phyloP scores from a whole-genome alignment of 352 stramenopile genomes.

The Phytophthora melonis region DNA sequence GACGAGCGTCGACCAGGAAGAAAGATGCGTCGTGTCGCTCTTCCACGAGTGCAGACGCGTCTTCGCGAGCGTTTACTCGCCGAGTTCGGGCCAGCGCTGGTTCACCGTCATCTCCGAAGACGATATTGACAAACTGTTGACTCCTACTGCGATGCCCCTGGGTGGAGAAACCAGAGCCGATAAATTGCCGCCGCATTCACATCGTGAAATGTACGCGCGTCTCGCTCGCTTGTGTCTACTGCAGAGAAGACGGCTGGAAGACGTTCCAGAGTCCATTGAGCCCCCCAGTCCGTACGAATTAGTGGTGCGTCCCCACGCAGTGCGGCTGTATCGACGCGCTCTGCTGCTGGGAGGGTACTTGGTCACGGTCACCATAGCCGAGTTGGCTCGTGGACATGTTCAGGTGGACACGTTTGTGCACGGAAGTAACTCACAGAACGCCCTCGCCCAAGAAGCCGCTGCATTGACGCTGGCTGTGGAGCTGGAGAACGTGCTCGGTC shows the following conservation, averaged over 20 bases:
- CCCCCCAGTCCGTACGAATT: slow-evolving; percentile 41
- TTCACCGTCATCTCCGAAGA: slow-evolving; percentile 60
- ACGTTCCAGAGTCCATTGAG: slow-evolving; percentile 15
- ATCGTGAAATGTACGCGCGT: slow-evolving; percentile 69
- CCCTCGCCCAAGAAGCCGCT: slow-evolving; percentile 9
- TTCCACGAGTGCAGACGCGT: slow-evolving; percentile 78
- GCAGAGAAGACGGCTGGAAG: slow-evolving; percentile 26
- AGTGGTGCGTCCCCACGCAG: slow-evolving; percentile 52
- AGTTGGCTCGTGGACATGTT: slow-evolving; percentile 65
- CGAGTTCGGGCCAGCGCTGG: slow-evolving; percentile 58
- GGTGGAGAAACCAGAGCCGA: slow-evolving; percentile 28
- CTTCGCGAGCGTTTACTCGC: slow-evolving; percentile 78
- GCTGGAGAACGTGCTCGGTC: slow-evolving; percentile 64
- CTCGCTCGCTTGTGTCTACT: slow-evolving; percentile 69
- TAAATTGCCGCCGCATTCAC: slow-evolving; percentile 54
- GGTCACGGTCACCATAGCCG: slow-evolving; percentile 66
- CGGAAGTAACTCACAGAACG: slow-evolving; percentile 17
- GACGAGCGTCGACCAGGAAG: slow-evolving; percentile 23
- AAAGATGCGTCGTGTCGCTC: slow-evolving; percentile 68
- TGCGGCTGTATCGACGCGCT: slow-evolving; percentile 65
- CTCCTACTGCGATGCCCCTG: slow-evolving; percentile 67
- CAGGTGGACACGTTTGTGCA: slow-evolving; percentile 73
- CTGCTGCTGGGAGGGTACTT: slow-evolving; percentile 56
- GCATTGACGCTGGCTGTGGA: slow-evolving; percentile 41
- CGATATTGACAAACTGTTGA: slow-evolving; percentile 66